These are phyloP conservation scores for Schizosaccharomyces octosporus DNA, from an alignment of 805 yeast genomes.

Conservation along the genomic window DNA sequence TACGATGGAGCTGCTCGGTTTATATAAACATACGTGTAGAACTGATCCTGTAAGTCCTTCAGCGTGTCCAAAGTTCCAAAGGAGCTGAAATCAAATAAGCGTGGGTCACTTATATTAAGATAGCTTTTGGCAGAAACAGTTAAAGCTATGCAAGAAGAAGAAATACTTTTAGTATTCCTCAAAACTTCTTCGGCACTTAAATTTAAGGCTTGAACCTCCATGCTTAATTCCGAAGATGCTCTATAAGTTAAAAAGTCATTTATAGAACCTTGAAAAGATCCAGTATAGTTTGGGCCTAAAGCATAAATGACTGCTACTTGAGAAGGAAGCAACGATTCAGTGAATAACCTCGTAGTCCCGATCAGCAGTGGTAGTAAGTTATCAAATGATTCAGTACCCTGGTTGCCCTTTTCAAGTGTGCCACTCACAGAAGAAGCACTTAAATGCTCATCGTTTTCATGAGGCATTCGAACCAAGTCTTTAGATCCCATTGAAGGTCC, in stretches of 20 bases:
- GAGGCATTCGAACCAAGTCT: background rate
- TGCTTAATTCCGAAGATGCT: constrained; percentile 10
- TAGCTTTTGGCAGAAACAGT: background rate
- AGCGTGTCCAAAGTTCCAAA: background rate
- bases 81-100: background rate
- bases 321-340: background rate
- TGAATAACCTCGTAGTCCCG: background rate
- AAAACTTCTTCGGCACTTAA: background rate
- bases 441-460: too few species aligned
- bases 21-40: background rate
- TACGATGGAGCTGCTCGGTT: background rate
- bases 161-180: background rate
- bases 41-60: background rate
- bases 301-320: constrained; percentile 8
- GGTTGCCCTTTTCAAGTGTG: too few species aligned
- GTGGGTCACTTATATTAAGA: background rate
- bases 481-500: background rate
- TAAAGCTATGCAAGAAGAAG: background rate
- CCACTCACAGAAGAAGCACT: too few species aligned
- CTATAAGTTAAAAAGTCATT: constrained; percentile 10
- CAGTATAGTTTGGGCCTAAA: constrained; percentile 10
- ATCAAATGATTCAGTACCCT: too few species aligned
- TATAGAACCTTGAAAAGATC: constrained; percentile 10
- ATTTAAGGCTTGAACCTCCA: background rate
- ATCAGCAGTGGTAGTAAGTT: background rate